These are phyloP conservation scores for Aaosphaeria arxii DNA, from an alignment of 2,329 filamentous ascomycete genomes.

Conservation along the genomic window DNA sequence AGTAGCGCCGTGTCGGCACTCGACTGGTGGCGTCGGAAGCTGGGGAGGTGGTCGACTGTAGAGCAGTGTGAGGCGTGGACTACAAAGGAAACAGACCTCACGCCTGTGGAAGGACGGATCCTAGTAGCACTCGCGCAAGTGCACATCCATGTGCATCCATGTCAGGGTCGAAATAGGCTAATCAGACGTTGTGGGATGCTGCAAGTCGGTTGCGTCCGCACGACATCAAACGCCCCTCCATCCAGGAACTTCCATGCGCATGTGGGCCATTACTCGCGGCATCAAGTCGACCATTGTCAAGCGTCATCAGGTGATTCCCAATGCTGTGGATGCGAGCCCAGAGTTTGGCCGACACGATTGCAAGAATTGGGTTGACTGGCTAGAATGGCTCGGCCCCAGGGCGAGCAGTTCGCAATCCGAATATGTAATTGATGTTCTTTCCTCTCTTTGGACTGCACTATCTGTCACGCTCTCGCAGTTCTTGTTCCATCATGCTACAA, in stretches of 20 bases:
- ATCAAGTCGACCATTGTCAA: not conserved
- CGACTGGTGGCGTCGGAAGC: not conserved
- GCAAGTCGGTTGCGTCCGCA: constrained; percentile 19
- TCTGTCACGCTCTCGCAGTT: not conserved
- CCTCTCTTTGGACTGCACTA: too few relatives aligned
- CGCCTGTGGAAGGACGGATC: not conserved
- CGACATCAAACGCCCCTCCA: constrained; percentile 5
- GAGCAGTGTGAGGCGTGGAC: too few relatives aligned
- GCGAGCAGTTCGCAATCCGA: too few relatives aligned
- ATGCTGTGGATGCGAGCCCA: not conserved
- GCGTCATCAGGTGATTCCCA: not conserved
- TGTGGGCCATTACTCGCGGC: constrained; percentile 8
- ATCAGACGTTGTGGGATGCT: constrained; percentile 26
- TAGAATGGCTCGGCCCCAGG: too few relatives aligned
- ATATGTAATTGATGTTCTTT: too few relatives aligned
- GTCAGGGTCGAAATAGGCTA: constrained; percentile 34
- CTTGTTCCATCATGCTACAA: not conserved
- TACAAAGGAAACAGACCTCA: not conserved
- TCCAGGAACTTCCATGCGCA: constrained; percentile 2
- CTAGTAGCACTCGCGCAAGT: not conserved
- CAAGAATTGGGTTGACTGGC: not conserved
- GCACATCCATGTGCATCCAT: constrained; percentile 15
- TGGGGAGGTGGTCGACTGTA: not conserved
- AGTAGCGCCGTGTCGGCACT: not conserved
- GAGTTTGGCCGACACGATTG: too few relatives aligned